phyloP scores from a whole-genome alignment of 441 rosid genomes.

The Gossypium davidsonii region DNA sequence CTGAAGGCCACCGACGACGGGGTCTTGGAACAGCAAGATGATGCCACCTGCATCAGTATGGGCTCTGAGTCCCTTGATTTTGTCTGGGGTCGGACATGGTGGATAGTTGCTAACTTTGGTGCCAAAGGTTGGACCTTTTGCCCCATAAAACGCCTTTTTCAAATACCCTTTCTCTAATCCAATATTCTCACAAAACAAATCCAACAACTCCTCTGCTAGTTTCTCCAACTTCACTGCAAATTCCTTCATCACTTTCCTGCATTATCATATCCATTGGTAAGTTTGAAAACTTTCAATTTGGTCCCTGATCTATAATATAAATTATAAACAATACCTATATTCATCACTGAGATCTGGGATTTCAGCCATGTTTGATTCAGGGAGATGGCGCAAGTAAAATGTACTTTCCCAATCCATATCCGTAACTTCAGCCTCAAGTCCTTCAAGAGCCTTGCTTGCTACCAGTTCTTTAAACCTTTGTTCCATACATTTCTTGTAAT shows the following conservation, averaged over 20 bases:
- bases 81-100: conserved; percentile 81
- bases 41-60: conserved; percentile 96
- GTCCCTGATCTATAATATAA: conserved; percentile 6
- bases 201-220: too few species aligned
- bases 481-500: conserved; percentile 78
- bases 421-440: conserved; percentile 47
- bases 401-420: conserved; percentile 96
- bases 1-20: conserved; percentile 83
- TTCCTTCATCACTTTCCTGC: too few species aligned
- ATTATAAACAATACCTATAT: conserved; percentile 30
- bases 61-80: conserved; percentile 81
- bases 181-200: too few species aligned
- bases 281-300: not conserved
- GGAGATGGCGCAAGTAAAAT: conserved; percentile 67
- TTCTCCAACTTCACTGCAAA: too few species aligned
- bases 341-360: conserved; percentile 68
- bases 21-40: conserved; percentile 78
- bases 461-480: conserved; percentile 70
- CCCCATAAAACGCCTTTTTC: conserved; percentile 29
- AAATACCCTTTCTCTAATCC: too few species aligned
- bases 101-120: conserved; percentile 94
- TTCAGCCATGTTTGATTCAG: conserved; percentile 53
- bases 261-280: too few species aligned
- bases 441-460: conserved; percentile 57
- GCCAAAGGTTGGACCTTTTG: conserved; percentile 69